Conservation (phyloP, 225 moss, liverwort and hornwort genomes). For the Sphagnum contortum region DNA sequence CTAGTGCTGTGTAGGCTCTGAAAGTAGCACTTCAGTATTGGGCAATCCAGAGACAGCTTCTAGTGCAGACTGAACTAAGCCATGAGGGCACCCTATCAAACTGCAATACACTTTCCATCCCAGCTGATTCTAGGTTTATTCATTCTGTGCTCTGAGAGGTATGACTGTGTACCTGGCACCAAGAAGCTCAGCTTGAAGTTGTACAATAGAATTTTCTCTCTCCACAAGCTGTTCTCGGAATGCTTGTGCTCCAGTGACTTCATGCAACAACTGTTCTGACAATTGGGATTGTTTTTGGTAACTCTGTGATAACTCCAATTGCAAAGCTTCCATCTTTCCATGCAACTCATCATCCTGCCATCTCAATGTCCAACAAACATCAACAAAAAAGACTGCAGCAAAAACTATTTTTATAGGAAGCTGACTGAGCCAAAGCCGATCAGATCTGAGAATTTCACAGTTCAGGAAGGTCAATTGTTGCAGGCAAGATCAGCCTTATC, state of each 20-base stretch:
- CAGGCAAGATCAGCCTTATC: too few species aligned
- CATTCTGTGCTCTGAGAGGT: not conserved
- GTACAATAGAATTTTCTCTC: constrained; percentile 34
- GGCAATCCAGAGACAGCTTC: too few species aligned
- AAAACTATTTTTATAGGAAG: too few species aligned
- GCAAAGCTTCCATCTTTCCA: constrained; percentile 57
- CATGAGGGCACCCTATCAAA: too few species aligned
- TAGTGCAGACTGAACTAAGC: too few species aligned
- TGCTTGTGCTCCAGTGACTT: constrained; percentile 50
- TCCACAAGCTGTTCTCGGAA: constrained; percentile 45
- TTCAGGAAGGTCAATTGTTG: too few species aligned
- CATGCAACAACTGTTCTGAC: constrained; percentile 60
- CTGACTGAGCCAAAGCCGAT: too few species aligned
- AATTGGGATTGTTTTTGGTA: constrained; percentile 71
- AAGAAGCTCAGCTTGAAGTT: constrained; percentile 42
- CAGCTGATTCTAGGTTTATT: not conserved
- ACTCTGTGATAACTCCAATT: constrained; percentile 67
- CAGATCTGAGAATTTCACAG: too few species aligned
- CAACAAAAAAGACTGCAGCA: too few species aligned
- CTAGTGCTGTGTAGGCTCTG: too few species aligned
- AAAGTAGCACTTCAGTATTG: too few species aligned
- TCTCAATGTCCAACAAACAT: not conserved
- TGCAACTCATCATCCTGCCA: constrained; percentile 49
- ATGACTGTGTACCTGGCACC: constrained; percentile 20
- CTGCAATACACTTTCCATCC: too few species aligned